Evolutionary conservation across 345 rosid genomes (phyloP), one percentile per base, ranked within the genome.

Genomic region (Salix suchowensis): DNA sequence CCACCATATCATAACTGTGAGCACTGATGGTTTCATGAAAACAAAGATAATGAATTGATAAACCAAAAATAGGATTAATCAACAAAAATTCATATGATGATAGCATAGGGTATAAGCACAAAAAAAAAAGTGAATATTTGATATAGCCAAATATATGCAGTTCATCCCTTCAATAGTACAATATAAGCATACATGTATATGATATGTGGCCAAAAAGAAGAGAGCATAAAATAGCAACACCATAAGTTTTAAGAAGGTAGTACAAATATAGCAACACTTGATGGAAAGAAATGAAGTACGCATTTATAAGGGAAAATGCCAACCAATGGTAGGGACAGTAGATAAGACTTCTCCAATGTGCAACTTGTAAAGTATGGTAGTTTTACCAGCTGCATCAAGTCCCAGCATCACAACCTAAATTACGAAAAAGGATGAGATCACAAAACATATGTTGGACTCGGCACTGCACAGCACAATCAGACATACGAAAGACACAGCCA

Each of bases 261-360:
- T 40, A 9, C 44, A 10, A 40, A 40, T 40, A 40, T 40, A 40
- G 44, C 44, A 40, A 40, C 44, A 40, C 36, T 72, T 1, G 4
- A 44, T 44, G 48, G 48, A 44, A 44, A 44, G 48, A 12, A 44
- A 44, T 44, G 50, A 44, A 13, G 50, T 44, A 3, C 13, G 50
- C 16, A 44, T 13, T 10, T 2, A 66, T 52, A 39, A 62, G 67
- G 18, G 65, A 60, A 26, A 39, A 46, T 34, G 67, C 88, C 40
- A 80, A 96, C 98, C 99, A 36, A 96, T 96, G 0, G 99, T 96
- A 67, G 97, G 99, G 78, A 96, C 99, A 55, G 99, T 96, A 1
- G 99, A 96, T 9, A 96, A 79, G 74, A 96, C 99, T 87, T 96
- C 98, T 68, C 99, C 99, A 37, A 94, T 94, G 83, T 96, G 99